A percentile compares a stretch with the other conserved stretches of the same genome.
Conservation (phyloP, 805 yeast species). For the Yarrowia sp. region DNA sequence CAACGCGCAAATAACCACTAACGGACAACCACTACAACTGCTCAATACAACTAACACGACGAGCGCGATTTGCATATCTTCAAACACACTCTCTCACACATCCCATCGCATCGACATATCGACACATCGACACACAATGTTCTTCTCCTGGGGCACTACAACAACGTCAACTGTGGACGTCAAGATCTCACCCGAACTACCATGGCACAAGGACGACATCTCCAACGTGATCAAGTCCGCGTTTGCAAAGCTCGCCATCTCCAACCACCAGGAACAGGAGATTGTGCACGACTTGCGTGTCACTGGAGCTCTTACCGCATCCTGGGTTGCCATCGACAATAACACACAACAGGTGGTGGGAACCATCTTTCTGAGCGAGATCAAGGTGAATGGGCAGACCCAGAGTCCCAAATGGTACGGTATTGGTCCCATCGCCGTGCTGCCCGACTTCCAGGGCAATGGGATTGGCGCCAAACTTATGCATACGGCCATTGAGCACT, state of each 20-base stretch:
- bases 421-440: slow-evolving; percentile 14
- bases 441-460: slow-evolving; percentile 19
- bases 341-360: slow-evolving; percentile 15
- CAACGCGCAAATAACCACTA: neutral
- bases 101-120: too few relatives aligned
- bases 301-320: neutral
- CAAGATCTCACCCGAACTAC: slow-evolving; percentile 14
- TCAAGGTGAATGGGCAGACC: neutral
- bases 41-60: neutral
- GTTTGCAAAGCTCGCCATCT: slow-evolving; percentile 7
- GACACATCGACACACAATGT: slow-evolving; percentile 1
- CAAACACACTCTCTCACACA: neutral
- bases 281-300: slow-evolving; percentile 13
- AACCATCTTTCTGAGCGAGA: slow-evolving; percentile 11
- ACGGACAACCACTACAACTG: neutral
- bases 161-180: slow-evolving; percentile 9
- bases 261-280: slow-evolving; percentile 23
- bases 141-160: slow-evolving; percentile 14
- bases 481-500: slow-evolving; percentile 21
- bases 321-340: slow-evolving; percentile 17
- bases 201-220: slow-evolving; percentile 18
- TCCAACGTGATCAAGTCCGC: slow-evolving; percentile 14
- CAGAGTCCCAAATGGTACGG: slow-evolving; percentile 22
- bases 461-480: slow-evolving; percentile 17
- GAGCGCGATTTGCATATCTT: neutral